Percentiles rank a stretch among this genome's conserved stretches.
Conservation (phyloP, 768 basidiomycete species). For the Tylopilus subfusipes region DNA sequence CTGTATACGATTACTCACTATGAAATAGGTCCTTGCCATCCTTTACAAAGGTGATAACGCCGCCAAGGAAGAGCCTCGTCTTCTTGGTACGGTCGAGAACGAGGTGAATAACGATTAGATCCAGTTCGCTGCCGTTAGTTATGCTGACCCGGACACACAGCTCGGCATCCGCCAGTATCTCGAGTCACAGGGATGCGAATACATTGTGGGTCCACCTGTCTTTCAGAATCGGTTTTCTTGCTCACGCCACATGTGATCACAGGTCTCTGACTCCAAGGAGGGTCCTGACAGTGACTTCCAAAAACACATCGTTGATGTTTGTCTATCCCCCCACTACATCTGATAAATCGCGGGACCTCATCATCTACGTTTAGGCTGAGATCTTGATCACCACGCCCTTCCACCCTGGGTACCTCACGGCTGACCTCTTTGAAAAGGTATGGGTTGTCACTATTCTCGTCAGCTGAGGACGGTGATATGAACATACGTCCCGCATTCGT, state of each 20-base stretch:
- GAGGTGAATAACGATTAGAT: constrained; percentile 39
- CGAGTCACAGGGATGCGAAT: constrained; percentile 68
- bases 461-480: constrained; percentile 1
- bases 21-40: constrained; percentile 61
- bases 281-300: constrained; percentile 78
- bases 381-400: constrained; percentile 82
- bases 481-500: constrained; percentile 1
- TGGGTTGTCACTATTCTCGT: constrained; percentile 1
- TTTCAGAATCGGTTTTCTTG: neutral
- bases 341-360: constrained; percentile 10
- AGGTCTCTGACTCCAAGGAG: constrained; percentile 82
- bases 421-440: constrained; percentile 67
- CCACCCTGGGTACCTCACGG: constrained; percentile 82
- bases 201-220: constrained; percentile 45
- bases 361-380: constrained; percentile 51
- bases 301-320: constrained; percentile 75
- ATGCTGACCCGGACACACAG: constrained; percentile 32
- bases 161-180: constrained; percentile 73
- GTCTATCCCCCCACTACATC: constrained; percentile 22
- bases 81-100: constrained; percentile 80
- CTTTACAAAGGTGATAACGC: constrained; percentile 67
- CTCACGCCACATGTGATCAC: constrained; percentile 8
- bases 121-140: neutral
- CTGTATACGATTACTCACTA: constrained; percentile 1
- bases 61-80: constrained; percentile 66